Conservation (phyloP, 176 grass and related monocot species). For the Cenchrus americanus region DNA sequence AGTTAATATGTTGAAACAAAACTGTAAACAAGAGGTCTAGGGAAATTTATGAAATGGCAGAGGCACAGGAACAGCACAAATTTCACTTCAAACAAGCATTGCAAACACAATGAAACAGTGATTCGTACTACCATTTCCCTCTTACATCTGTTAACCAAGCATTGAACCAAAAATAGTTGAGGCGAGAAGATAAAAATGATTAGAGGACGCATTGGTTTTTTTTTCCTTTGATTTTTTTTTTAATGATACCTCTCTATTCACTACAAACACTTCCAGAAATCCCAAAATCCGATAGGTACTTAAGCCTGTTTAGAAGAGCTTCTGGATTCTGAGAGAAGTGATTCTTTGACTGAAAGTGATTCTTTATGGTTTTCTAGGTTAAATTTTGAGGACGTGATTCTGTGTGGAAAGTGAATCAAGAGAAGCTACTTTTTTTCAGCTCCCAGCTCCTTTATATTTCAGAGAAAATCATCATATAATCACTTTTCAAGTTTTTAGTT, state of each 20-base stretch:
- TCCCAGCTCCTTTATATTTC: no score
- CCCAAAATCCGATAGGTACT: not conserved
- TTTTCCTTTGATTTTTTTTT: not conserved
- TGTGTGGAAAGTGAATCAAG: no score
- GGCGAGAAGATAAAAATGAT: no score
- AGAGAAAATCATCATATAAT: no score
- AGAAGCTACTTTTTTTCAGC: no score
- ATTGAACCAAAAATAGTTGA: not conserved
- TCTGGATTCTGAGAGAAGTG: no score
- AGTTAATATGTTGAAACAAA: conserved; percentile 11
- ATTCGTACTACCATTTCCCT: not conserved
- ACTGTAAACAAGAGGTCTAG: not conserved
- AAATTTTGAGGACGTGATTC: no score
- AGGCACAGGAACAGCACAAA: conserved; percentile 4
- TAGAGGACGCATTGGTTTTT: not conserved
- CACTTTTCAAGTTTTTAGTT: no score
- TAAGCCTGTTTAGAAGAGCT: no score
- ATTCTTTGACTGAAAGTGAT: no score
- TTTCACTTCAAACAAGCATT: not conserved
- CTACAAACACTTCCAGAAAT: not conserved
- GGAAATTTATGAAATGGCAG: not conserved
- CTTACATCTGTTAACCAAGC: not conserved
- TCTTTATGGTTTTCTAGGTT: no score
- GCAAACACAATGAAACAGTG: not conserved
- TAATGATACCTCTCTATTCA: not conserved